Conservation (phyloP, 257 asterid species). For the Solanum megistacrolobum region DNA sequence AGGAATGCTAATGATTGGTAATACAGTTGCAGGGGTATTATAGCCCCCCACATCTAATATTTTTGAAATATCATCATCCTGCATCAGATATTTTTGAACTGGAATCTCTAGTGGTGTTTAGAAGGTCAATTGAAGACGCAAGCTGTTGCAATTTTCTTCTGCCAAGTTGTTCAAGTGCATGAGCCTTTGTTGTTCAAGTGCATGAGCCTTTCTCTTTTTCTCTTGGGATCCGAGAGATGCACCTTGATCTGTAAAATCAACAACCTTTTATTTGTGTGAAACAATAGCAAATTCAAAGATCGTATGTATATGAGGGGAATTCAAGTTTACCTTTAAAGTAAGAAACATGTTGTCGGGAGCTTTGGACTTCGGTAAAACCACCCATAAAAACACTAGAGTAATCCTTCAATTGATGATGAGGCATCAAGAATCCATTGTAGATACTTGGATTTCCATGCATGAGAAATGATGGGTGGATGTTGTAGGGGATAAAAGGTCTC, state of each 20-base stretch:
- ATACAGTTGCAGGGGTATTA: not conserved
- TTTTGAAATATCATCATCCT: not conserved
- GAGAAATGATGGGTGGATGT: conserved; percentile 20
- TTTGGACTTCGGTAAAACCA: not conserved
- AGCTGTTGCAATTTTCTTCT: not conserved
- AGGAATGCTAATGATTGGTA: not conserved
- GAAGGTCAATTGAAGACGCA: not conserved
- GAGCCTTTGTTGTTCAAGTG: not conserved
- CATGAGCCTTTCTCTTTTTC: not conserved
- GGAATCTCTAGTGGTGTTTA: not conserved
- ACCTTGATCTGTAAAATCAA: not conserved
- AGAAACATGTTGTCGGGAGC: not conserved
- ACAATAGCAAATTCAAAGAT: not conserved
- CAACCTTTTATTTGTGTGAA: not conserved
- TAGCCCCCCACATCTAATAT: not conserved
- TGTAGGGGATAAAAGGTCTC: not conserved
- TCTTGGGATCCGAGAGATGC: conserved; percentile 1
- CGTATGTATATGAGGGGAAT: not conserved
- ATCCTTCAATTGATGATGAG: not conserved
- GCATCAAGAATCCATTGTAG: not conserved
- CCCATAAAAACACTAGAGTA: not conserved
- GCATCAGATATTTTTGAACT: not conserved
- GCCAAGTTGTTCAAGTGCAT: not conserved
- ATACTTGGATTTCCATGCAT: conserved; percentile 17
- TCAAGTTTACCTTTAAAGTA: not conserved